These are phyloP conservation scores for Adansonia digitata DNA, from an alignment of 345 rosid genomes.

Conservation along the genomic window DNA sequence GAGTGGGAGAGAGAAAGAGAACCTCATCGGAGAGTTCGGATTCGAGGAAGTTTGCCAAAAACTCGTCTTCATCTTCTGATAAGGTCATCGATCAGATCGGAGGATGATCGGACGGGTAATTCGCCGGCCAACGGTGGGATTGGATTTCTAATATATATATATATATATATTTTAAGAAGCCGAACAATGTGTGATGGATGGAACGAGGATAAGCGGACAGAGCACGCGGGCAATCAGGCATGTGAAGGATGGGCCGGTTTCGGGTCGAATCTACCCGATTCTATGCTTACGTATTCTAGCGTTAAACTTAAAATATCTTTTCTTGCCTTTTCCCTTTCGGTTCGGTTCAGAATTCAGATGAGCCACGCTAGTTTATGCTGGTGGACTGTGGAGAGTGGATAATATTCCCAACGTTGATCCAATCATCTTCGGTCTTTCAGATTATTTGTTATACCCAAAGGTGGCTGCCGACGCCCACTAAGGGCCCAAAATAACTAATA, in stretches of 20 bases:
- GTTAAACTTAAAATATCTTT: not conserved
- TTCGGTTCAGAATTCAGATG: no score
- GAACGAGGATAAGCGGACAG: not conserved
- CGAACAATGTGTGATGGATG: not conserved
- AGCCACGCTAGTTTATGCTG: not conserved
- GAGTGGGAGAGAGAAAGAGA: not conserved
- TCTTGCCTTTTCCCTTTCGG: no score
- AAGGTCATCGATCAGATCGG: slow-evolving; percentile 32
- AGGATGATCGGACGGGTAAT: not conserved
- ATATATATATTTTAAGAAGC: not conserved
- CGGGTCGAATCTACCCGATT: slow-evolving; percentile 4
- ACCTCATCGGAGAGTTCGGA: slow-evolving; percentile 62
- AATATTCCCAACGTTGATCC: not conserved
- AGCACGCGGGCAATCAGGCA: not conserved
- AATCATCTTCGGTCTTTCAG: no score
- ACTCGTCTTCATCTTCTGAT: slow-evolving; percentile 68
- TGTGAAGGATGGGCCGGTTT: not conserved
- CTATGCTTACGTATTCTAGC: not conserved
- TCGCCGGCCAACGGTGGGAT: slow-evolving; percentile 4
- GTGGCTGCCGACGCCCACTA: no score
- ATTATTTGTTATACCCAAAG: no score
- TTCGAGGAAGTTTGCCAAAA: slow-evolving; percentile 66
- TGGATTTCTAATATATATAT: no score
- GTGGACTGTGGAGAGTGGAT: not conserved
- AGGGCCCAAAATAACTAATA: no score